A percentile compares a stretch with the other conserved stretches of the same genome.
Conservation (phyloP, 2,329 filamentous ascomycete species). For the Elsinoe necatrix region DNA sequence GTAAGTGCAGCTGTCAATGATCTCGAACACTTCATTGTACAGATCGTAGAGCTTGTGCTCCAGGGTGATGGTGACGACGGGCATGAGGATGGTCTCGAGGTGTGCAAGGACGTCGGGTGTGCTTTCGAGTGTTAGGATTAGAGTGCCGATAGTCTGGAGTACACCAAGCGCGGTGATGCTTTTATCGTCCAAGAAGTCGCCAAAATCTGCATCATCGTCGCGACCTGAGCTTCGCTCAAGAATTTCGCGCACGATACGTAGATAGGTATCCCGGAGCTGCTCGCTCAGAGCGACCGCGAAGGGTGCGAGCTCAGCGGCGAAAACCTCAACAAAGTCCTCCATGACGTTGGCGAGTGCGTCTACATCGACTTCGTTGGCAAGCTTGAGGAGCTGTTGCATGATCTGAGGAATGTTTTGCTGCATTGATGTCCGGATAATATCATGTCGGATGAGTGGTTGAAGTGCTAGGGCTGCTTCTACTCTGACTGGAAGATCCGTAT, state of each 20-base stretch:
- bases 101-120: slow-evolving; percentile 91
- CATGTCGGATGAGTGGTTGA: slow-evolving; percentile 91
- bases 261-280: slow-evolving; percentile 90
- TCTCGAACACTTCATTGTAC: slow-evolving; percentile 98
- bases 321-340: slow-evolving; percentile 99
- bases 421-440: slow-evolving; percentile 90
- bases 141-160: slow-evolving; percentile 90
- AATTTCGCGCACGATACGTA: slow-evolving; percentile 85
- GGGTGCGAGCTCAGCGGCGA: slow-evolving; percentile 90
- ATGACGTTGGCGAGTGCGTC: slow-evolving; percentile 97
- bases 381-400: slow-evolving; percentile 95
- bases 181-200: slow-evolving; percentile 94
- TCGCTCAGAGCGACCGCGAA: slow-evolving; percentile 95
- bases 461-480: slow-evolving; percentile 90
- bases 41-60: slow-evolving; percentile 97
- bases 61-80: slow-evolving; percentile 88
- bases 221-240: slow-evolving; percentile 77
- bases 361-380: slow-evolving; percentile 96
- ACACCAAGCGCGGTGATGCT: slow-evolving; percentile 95
- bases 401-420: slow-evolving; percentile 97
- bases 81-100: slow-evolving; percentile 93
- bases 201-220: slow-evolving; percentile 68
- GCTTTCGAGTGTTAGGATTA: slow-evolving; percentile 94
- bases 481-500: slow-evolving; percentile 82
- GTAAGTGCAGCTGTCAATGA: slow-evolving; percentile 98